These are phyloP conservation scores for Epicoccum nigrum DNA, from an alignment of 2,329 filamentous ascomycete species.

Conservation along the genomic window DNA sequence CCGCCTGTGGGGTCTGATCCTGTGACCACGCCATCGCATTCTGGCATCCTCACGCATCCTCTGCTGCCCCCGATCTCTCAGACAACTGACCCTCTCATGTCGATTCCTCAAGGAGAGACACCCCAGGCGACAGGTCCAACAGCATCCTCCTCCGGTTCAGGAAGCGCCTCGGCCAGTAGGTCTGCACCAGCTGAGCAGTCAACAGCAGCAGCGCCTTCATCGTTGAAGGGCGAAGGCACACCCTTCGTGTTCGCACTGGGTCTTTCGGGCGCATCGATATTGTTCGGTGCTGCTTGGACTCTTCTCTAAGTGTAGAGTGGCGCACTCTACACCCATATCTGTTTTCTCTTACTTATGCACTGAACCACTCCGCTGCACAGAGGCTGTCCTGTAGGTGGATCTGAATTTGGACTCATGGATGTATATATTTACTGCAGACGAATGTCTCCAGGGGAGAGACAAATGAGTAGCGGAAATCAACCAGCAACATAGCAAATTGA, in stretches of 20 bases:
- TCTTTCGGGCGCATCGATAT: slow-evolving; percentile 25
- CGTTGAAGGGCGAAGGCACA: slow-evolving; percentile 19
- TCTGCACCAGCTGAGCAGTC: slow-evolving; percentile 22
- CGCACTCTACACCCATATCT: too few relatives aligned
- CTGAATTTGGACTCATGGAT: too few relatives aligned
- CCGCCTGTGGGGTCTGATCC: slow-evolving; percentile 8
- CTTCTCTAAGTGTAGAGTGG: slow-evolving; percentile 20
- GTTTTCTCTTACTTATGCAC: too few relatives aligned
- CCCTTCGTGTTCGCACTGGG: slow-evolving; percentile 25
- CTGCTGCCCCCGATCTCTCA: slow-evolving; percentile 6
- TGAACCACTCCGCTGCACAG: too few relatives aligned
- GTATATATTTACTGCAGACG: too few relatives aligned
- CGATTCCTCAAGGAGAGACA: slow-evolving; percentile 32
- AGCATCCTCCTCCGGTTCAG: slow-evolving; percentile 3
- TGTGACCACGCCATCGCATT: background rate
- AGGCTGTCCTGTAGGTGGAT: too few relatives aligned
- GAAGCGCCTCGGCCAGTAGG: slow-evolving; percentile 5
- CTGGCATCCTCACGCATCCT: slow-evolving; percentile 16
- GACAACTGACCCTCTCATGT: slow-evolving; percentile 15
- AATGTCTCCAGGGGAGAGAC: too few relatives aligned
- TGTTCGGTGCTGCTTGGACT: slow-evolving; percentile 34
- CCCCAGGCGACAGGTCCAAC: slow-evolving; percentile 14
- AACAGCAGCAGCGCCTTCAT: slow-evolving; percentile 28
- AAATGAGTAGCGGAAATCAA: background rate
- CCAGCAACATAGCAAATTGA: background rate